These are phyloP conservation scores for Dictyostelium capitatum DNA, from an alignment of 78 protist species.

Conservation along the genomic window DNA sequence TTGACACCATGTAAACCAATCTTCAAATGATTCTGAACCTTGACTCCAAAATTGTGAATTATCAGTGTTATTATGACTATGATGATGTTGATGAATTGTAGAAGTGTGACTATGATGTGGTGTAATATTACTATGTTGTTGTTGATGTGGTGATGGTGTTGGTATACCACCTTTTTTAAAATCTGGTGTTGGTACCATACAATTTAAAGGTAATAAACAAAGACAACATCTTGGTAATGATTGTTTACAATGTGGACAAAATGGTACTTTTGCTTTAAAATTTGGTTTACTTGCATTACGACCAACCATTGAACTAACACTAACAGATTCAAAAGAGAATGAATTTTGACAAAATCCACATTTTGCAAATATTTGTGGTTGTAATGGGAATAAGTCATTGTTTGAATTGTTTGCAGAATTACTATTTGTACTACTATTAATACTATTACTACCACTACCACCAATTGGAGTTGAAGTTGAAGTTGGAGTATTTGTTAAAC, in stretches of 20 bases:
- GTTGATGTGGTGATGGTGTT: not conserved
- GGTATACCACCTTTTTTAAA: not conserved
- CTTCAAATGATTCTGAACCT: conserved; percentile 72
- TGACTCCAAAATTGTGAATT: conserved; percentile 34
- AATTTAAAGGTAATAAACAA: conserved; percentile 74
- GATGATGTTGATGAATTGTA: not conserved
- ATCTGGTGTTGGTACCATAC: conserved; percentile 62
- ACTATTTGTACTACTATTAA: too few species aligned
- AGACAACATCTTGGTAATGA: conserved; percentile 85
- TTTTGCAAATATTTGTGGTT: conserved; percentile 70
- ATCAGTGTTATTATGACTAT: not conserved
- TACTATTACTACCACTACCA: not conserved
- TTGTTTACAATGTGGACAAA: conserved; percentile 76
- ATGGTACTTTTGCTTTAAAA: conserved; percentile 31
- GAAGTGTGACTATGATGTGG: not conserved
- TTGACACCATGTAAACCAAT: conserved; percentile 95
- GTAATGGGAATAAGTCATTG: not conserved
- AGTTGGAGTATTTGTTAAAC: not conserved
- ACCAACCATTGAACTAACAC: conserved; percentile 46
- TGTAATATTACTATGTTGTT: not conserved
- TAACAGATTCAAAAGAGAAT: conserved; percentile 55
- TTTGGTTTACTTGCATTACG: conserved; percentile 10
- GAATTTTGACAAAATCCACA: conserved; percentile 81
- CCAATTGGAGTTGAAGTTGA: not conserved
- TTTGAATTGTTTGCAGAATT: not conserved